Evolutionary conservation across 306 rosid genomes (phyloP).

Genomic region (Malus asiatica): DNA sequence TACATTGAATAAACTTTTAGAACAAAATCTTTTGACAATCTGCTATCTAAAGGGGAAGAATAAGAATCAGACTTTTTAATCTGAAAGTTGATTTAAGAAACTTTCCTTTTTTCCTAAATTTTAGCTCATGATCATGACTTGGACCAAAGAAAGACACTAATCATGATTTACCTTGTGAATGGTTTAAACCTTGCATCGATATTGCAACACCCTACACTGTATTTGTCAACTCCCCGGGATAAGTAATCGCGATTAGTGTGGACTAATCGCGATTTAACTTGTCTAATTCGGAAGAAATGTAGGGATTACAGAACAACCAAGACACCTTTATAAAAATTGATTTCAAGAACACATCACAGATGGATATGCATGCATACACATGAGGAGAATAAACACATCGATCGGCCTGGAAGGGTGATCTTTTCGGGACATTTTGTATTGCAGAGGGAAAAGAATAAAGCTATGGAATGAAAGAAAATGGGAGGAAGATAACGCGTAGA

Average conservation of each 20-base stretch:
- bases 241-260: neutral
- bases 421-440: neutral
- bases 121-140: slow-evolving; percentile 8
- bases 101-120: slow-evolving; percentile 4
- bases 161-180: slow-evolving; percentile 13
- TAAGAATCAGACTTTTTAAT: neutral
- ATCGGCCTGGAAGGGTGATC: neutral
- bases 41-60: slow-evolving; percentile 8
- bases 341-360: neutral
- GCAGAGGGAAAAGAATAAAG: slow-evolving; percentile 24
- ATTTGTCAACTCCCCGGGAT: neutral
- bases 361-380: neutral
- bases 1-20: neutral
- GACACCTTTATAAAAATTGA: neutral
- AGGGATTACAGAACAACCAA: neutral
- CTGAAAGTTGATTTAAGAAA: slow-evolving; percentile 3
- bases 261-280: neutral
- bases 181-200: neutral
- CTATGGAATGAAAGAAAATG: neutral
- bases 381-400: neutral
- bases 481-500: neutral
- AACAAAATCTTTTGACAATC: slow-evolving; percentile 12
- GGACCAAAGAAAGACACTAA: slow-evolving; percentile 8
- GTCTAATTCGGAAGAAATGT: neutral
- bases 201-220: neutral